phyloP scores from a whole-genome alignment of 495 filamentous ascomycete species.

The Elaphomyces granulatus region DNA sequence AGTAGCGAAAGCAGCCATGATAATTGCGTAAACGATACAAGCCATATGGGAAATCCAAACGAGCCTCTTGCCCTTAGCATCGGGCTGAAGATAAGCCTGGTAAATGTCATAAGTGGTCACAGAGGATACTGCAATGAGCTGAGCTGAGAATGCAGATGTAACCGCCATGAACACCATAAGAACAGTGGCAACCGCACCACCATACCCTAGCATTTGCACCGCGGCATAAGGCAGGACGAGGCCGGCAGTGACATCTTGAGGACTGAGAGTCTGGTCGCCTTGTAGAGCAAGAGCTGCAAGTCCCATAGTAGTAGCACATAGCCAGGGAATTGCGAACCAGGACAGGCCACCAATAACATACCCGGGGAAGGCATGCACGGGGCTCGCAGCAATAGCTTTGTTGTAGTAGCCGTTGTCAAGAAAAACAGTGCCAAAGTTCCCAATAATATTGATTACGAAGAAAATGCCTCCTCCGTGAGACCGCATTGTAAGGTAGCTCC shows the following conservation, averaged over 20 bases:
- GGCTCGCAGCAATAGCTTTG: conserved; percentile 86
- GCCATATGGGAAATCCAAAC: conserved; percentile 75
- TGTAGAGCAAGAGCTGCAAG: conserved; percentile 79
- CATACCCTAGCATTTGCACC: conserved; percentile 76
- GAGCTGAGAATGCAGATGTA: conserved; percentile 75
- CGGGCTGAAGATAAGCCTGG: conserved; percentile 42
- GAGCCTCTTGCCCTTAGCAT: conserved; percentile 56
- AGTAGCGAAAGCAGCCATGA: conserved; percentile 76
- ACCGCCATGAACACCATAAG: conserved; percentile 95
- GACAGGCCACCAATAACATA: conserved; percentile 82
- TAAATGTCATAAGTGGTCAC: conserved; percentile 93
- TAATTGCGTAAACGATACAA: conserved; percentile 60
- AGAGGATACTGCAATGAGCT: conserved; percentile 83
- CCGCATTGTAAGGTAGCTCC: conserved; percentile 83
- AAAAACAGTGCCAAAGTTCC: conserved; percentile 71
- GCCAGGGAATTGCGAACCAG: conserved; percentile 96
- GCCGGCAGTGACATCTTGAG: conserved; percentile 67
- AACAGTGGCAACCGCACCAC: conserved; percentile 70
- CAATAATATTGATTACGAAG: conserved; percentile 90
- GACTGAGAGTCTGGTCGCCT: conserved; percentile 51
- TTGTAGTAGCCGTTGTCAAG: conserved; percentile 79
- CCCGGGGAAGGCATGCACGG: conserved; percentile 79
- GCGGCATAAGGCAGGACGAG: conserved; percentile 81
- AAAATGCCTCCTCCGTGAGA: conserved; percentile 82
- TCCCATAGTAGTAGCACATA: conserved; percentile 86